Percentiles rank a stretch among this genome's conserved stretches.
Evolutionary conservation across 176 grass and related monocot genomes (phyloP).

Genomic region (Phoenix roebelenii): DNA sequence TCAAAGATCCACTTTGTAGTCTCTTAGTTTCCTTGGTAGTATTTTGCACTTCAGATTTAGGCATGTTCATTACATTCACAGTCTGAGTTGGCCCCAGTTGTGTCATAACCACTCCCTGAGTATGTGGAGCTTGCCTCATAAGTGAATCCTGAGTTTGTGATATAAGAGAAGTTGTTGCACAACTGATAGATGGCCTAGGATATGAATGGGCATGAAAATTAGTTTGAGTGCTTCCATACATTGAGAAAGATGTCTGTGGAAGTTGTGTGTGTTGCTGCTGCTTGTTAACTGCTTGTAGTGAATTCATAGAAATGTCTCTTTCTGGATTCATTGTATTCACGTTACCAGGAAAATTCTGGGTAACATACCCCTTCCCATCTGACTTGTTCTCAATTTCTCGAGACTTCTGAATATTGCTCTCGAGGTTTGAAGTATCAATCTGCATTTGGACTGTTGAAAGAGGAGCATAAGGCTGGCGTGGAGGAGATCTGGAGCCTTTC

Average conservation of each 20-base stretch:
- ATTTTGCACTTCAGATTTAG: constrained; percentile 8
- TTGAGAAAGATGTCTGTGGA: constrained; percentile 49
- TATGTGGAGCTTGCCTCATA: constrained; percentile 30
- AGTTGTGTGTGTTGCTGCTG: constrained; percentile 43
- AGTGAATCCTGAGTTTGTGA: constrained; percentile 38
- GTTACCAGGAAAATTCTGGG: constrained; percentile 30
- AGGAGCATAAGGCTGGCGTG: constrained; percentile 16
- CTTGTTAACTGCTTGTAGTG: constrained; percentile 16
- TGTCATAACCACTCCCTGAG: constrained; percentile 38
- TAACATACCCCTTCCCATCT: constrained; percentile 39
- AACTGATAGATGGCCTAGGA: constrained; percentile 34
- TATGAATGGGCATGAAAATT: constrained; percentile 41
- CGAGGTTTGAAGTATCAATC: constrained; percentile 21
- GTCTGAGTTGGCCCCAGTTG: constrained; percentile 19
- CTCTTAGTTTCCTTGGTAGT: constrained; percentile 12
- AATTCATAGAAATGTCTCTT: constrained; percentile 7
- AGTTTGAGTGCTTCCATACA: constrained; percentile 38
- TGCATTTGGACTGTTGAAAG: constrained; percentile 46
- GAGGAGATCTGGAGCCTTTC: constrained; percentile 5
- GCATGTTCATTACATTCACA: constrained; percentile 12
- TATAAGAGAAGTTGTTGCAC: constrained; percentile 28
- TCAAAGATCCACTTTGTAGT: not conserved
- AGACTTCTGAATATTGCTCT: constrained; percentile 30
- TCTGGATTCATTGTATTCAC: constrained; percentile 22
- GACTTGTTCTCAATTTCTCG: constrained; percentile 31